Evolutionary conservation across 345 rosid species (phyloP), one percentile per base, ranked within the genome.

Genomic region (Lepidium sativum): DNA sequence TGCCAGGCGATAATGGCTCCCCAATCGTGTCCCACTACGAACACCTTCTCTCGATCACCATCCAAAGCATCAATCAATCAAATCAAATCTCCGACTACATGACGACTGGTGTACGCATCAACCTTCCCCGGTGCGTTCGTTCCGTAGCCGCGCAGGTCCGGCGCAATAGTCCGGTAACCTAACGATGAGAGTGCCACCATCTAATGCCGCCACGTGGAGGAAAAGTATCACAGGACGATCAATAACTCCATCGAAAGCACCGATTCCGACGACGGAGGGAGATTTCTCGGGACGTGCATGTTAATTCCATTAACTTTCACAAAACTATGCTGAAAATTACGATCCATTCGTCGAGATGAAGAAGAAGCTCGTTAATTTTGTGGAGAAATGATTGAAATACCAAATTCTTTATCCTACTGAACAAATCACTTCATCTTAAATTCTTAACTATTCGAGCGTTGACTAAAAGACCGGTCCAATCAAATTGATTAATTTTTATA

Each of bases 261-360:
- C 55, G 55, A 34, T 35, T 0, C 5, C 47, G 32, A 13, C 2
- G 32, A 12, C 15, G 59, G 63, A 29, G 0, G 72, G 77, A 12
- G 76, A 81, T 50, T 82, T 84, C 75, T 80, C 87, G 6, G 92
- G 3, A 84, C 50, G 80, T 89, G 94, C 78, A 92, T 77, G 9
- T 55, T 79, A 12, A 87, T 83, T 60, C 90, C 96, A 42, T 92
- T 89, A 0, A 80, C 84, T 11, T 66, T 59, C 2, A 66, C 61
- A 15, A 72, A 72, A 6, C 50, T 42, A 53, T 72, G 76, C 43
- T 4, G 9, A 59, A 72, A 72, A 29, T 12, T 43, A 25, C 52
- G 67, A 66, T 72, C 76, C 76, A 72, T 72, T n/a, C 13, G 13
- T 12, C 11, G 34, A 5, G 42, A 29, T 4, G 47, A 34, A 20